Percentiles rank a stretch among this genome's conserved stretches.
Conservation (phyloP, 2,329 filamentous ascomycete genomes). For the Verticillium isaacii region DNA sequence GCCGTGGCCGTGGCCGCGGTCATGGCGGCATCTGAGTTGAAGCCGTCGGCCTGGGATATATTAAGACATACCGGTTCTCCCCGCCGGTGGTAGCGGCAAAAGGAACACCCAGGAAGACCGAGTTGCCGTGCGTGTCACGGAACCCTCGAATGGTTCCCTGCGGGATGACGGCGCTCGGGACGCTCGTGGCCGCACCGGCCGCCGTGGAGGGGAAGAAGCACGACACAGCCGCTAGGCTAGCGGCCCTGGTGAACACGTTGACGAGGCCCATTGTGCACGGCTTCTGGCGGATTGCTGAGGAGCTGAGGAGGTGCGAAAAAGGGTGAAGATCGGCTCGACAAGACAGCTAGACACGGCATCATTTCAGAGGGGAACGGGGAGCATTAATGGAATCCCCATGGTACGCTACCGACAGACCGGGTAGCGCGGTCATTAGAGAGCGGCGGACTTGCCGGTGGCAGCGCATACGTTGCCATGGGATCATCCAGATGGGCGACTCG, state of each 20-base stretch:
- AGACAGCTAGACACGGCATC: neutral
- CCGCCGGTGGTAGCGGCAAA: conserved; percentile 33
- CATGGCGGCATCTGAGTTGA: neutral
- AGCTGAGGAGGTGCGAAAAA: neutral
- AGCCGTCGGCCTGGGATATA: neutral
- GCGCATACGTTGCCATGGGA: neutral
- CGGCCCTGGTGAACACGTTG: conserved; percentile 1
- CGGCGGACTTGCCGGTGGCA: neutral
- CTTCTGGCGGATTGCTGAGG: neutral
- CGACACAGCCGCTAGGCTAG: conserved; percentile 1
- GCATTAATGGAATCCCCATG: neutral
- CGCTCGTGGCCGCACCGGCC: conserved; percentile 1
- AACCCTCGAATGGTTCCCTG: conserved; percentile 29
- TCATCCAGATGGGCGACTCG: conserved; percentile 2
- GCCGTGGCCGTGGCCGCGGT: neutral
- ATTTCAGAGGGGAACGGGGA: conserved; percentile 2
- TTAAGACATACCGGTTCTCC: conserved; percentile 22
- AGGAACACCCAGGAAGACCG: conserved; percentile 32
- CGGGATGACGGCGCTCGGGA: conserved; percentile 12
- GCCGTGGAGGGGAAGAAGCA: neutral
- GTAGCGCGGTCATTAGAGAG: neutral
- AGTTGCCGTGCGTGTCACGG: conserved; percentile 24
- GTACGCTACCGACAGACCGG: conserved; percentile 1
- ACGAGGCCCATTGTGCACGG: conserved; percentile 6
- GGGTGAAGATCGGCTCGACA: neutral